Percentiles rank a stretch among this genome's conserved stretches.
Evolutionary conservation across 2,329 filamentous ascomycete genomes (phyloP).

Genomic region (Aspergillus pseudotamarii): DNA sequence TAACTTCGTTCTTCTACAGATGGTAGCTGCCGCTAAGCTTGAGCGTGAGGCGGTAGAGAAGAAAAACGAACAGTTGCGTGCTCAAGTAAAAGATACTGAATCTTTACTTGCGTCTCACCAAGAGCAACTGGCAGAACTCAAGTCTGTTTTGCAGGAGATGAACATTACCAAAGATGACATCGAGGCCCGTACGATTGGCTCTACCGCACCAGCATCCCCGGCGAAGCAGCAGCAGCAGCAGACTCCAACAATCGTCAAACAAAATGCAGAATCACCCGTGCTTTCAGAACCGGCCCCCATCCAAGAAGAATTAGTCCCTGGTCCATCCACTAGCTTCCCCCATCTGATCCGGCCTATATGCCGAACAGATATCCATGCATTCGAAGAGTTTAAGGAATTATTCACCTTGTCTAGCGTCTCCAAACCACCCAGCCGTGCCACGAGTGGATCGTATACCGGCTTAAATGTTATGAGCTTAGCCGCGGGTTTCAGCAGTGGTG

Average conservation of each 20-base stretch:
- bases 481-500: slow-evolving; percentile 43
- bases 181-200: slow-evolving; percentile 66
- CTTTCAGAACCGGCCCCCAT: slow-evolving; percentile 53
- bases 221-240: slow-evolving; percentile 58
- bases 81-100: slow-evolving; percentile 86
- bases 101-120: slow-evolving; percentile 84
- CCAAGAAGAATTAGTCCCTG: slow-evolving; percentile 58
- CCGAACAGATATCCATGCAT: slow-evolving; percentile 77
- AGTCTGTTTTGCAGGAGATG: slow-evolving; percentile 89
- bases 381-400: slow-evolving; percentile 81
- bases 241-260: slow-evolving; percentile 55
- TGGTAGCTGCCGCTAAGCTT: slow-evolving; percentile 87
- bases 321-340: slow-evolving; percentile 72
- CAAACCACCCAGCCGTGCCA: slow-evolving; percentile 66
- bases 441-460: slow-evolving; percentile 70
- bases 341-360: slow-evolving; percentile 83
- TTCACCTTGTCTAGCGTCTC: slow-evolving; percentile 68
- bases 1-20: slow-evolving; percentile 48
- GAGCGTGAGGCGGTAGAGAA: slow-evolving; percentile 80
- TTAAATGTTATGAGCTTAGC: slow-evolving; percentile 62
- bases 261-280: slow-evolving; percentile 63
- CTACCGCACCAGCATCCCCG: slow-evolving; percentile 77
- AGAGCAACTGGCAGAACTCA: slow-evolving; percentile 88
- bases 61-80: slow-evolving; percentile 83
- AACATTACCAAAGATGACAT: slow-evolving; percentile 70